phyloP scores from a whole-genome alignment of 2,329 filamentous ascomycete species.

The Fusarium sarcochroum region DNA sequence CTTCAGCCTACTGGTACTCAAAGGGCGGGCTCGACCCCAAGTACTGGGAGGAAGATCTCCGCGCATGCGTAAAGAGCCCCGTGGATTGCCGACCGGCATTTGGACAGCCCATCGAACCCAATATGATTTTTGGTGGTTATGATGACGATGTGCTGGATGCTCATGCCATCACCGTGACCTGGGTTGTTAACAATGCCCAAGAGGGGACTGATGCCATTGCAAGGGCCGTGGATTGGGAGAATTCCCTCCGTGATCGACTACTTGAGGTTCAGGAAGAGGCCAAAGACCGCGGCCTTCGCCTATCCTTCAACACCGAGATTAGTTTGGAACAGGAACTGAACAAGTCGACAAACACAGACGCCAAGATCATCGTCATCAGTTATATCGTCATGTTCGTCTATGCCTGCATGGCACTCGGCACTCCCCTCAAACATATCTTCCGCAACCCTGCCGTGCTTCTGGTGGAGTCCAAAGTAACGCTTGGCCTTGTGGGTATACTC shows the following conservation, averaged over 20 bases:
- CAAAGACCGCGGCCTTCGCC: conserved; percentile 78
- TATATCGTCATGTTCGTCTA: conserved; percentile 99
- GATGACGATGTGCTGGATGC: conserved; percentile 78
- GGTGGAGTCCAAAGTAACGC: conserved; percentile 95
- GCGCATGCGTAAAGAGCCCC: conserved; percentile 82
- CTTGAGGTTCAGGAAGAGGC: conserved; percentile 87
- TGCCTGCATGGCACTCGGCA: conserved; percentile 91
- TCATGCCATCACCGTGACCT: conserved; percentile 87
- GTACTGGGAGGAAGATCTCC: conserved; percentile 80
- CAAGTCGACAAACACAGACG: conserved; percentile 98
- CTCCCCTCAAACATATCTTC: conserved; percentile 82
- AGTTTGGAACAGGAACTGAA: conserved; percentile 96
- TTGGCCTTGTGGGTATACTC: conserved; percentile 93
- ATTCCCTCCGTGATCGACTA: conserved; percentile 79
- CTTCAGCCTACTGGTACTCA: conserved; percentile 89
- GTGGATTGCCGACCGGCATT: conserved; percentile 90
- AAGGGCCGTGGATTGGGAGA: conserved; percentile 91
- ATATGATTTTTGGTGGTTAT: conserved; percentile 88
- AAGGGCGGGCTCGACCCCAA: conserved; percentile 58
- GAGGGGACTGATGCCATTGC: conserved; percentile 80
- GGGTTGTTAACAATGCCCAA: conserved; percentile 90
- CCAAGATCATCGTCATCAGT: conserved; percentile 95
- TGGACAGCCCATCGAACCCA: conserved; percentile 87
- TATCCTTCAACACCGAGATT: conserved; percentile 96
- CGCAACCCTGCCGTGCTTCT: conserved; percentile 86